Evolutionary conservation across 306 rosid species (phyloP).

Genomic region (Phaseolus lunatus): DNA sequence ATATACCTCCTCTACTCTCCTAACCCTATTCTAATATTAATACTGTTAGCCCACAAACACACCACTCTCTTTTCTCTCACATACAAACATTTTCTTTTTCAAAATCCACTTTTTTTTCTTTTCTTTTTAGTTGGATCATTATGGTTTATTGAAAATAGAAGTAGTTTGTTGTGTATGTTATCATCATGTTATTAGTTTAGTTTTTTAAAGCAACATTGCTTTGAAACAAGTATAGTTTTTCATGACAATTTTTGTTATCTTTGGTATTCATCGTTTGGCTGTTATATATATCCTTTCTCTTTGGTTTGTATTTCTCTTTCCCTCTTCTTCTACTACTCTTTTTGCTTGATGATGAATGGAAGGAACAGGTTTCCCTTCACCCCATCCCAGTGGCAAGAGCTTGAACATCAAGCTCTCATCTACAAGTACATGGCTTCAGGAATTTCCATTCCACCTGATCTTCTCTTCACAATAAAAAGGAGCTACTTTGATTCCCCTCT

Average conservation of each 20-base stretch:
- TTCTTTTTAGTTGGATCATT: too few relatives aligned
- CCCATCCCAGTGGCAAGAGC: constrained; percentile 94
- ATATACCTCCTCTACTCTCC: constrained; percentile 69
- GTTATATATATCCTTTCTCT: background rate
- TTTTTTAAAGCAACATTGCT: too few relatives aligned
- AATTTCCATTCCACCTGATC: constrained; percentile 89
- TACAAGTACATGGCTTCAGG: constrained; percentile 96
- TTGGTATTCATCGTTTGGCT: background rate
- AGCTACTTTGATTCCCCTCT: constrained; percentile 64
- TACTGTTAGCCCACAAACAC: constrained; percentile 48
- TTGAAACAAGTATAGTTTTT: too few relatives aligned
- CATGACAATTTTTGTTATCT: background rate
- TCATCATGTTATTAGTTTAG: too few relatives aligned
- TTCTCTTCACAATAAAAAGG: constrained; percentile 70
- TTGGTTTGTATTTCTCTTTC: background rate
- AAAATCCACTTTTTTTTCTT: too few relatives aligned
- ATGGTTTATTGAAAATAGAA: too few relatives aligned
- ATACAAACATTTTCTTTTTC: background rate
- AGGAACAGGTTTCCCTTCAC: constrained; percentile 75
- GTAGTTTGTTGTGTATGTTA: too few relatives aligned
- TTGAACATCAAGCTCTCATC: constrained; percentile 92
- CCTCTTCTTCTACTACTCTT: background rate
- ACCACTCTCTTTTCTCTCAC: background rate
- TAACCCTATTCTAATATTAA: background rate
- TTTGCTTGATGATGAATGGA: constrained; percentile 50